Evolutionary conservation across 176 grass and related monocot genomes (phyloP), one percentile per base, ranked within the genome.

Genomic region (Oryza meyeriana): DNA sequence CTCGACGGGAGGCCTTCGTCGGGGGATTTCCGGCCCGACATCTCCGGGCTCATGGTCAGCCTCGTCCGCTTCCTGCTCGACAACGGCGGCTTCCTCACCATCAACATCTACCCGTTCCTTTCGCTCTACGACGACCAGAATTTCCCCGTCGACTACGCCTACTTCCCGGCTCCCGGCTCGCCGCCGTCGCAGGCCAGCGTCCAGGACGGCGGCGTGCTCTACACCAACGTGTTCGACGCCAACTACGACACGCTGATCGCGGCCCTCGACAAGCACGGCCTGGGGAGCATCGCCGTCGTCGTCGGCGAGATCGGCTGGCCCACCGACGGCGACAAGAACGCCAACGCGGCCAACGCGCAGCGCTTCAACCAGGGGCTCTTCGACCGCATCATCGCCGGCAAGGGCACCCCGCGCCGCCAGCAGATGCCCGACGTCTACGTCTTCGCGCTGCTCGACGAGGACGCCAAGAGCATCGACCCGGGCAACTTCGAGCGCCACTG

Each of bases 41-140:
- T 99, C 89, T 5, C 62, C 0, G 65, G 16, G 2, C 91, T 96
- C 79, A 99, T 99, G 93, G 67, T 91, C 65, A 52, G 29, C 59
- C 94, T 99, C 71, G 77, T 96, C 34, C 20, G 84, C 22, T 99
- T 96, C 89, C 87, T 99, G 30, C 85, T 94, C 73, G 69, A 95
- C 67, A 93, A 82, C 71, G 84, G 86, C 81, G 91, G 86, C 67
- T 10, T 86, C 17, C 67, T 99, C 64, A 50, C 91, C 70, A 92
- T 99, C 85, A 99, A 99, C 85, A 99, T 99, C 76, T 99, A 99
- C 83, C 97, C 97, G 0, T 99, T 99, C 80, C 97, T 99, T 64
- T 96, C 93, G 74, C 74, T 99, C 64, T 57, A 99, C 64, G 77
- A 77, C 31, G 97, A 99, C 80, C 50, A 93, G 0, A 85, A 96